Conservation (phyloP, 1,284 basidiomycete species). For the Sporisorium reilianum region DNA sequence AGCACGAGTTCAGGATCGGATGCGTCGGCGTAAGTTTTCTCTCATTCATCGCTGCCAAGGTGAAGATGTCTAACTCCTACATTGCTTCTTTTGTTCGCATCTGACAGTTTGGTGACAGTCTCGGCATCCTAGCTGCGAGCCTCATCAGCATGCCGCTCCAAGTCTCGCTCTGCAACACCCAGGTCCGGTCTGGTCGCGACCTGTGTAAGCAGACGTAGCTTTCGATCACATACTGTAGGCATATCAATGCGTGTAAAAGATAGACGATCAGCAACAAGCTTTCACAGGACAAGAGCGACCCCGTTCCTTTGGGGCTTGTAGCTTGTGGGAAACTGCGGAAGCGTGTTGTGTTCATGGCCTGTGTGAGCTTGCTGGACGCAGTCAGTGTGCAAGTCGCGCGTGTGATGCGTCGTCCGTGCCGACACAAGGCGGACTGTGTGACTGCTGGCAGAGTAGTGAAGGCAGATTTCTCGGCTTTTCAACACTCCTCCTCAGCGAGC, state of each 20-base stretch:
- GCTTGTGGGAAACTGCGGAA: no score
- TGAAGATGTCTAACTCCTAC: neutral
- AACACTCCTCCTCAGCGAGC: no score
- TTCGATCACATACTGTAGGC: neutral
- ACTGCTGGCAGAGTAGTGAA: no score
- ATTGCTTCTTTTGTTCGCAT: neutral
- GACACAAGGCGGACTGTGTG: no score
- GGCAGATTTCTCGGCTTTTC: no score
- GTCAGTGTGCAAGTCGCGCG: no score
- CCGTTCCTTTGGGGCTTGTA: no score
- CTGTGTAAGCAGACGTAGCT: conserved; percentile 61
- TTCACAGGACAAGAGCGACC: no score
- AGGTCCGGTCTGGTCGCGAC: conserved; percentile 52
- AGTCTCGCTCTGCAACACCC: conserved; percentile 54
- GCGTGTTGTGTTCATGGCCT: no score
- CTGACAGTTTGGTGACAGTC: conserved; percentile 61
- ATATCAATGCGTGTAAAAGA: neutral
- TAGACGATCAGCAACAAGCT: neutral
- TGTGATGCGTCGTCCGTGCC: no score
- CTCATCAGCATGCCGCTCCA: conserved; percentile 66
- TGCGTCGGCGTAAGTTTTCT: conserved; percentile 61
- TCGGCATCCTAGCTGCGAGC: conserved; percentile 63
- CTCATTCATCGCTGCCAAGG: no score
- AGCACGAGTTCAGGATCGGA: conserved; percentile 67
- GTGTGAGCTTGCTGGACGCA: no score